phyloP scores from a whole-genome alignment of 805 yeast genomes.

The Ogataea thermomethanolica region DNA sequence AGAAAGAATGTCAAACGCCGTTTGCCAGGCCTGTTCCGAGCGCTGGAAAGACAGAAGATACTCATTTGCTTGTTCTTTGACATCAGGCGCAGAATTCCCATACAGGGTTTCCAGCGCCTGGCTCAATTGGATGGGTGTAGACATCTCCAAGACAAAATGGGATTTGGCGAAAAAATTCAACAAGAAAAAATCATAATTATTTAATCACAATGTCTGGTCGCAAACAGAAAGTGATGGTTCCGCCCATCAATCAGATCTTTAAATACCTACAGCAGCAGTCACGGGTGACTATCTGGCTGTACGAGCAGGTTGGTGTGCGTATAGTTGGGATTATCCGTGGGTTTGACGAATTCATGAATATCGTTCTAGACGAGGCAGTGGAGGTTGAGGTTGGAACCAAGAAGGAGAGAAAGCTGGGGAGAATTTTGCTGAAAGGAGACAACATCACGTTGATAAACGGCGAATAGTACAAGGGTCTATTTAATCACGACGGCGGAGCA shows the following conservation, averaged over 20 bases:
- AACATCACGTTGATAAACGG: slow-evolving; percentile 69
- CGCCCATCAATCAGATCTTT: slow-evolving; percentile 91
- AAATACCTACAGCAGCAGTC: slow-evolving; percentile 80
- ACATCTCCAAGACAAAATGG: slow-evolving; percentile 3
- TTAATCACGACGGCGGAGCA: neutral
- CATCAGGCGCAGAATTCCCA: slow-evolving; percentile 30
- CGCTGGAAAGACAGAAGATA: slow-evolving; percentile 82
- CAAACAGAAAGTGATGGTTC: slow-evolving; percentile 56
- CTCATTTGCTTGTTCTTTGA: slow-evolving; percentile 44
- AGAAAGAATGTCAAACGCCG: slow-evolving; percentile 54
- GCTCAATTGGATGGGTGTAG: slow-evolving; percentile 30
- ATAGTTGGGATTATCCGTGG: slow-evolving; percentile 86
- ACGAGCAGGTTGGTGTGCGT: slow-evolving; percentile 73
- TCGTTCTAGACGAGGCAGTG: slow-evolving; percentile 54
- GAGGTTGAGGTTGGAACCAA: slow-evolving; percentile 54
- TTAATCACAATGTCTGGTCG: slow-evolving; percentile 35
- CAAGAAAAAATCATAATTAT: neutral
- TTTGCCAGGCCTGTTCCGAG: slow-evolving; percentile 76
- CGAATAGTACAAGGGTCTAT: slow-evolving; percentile 24
- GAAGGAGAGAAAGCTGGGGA: slow-evolving; percentile 54
- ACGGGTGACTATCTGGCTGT: slow-evolving; percentile 81
- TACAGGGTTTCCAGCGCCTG: slow-evolving; percentile 47
- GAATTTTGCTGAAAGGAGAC: slow-evolving; percentile 87
- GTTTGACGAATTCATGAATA: slow-evolving; percentile 96
- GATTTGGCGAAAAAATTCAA: slow-evolving; percentile 4